phyloP scores from a whole-genome alignment of 495 filamentous ascomycete species.

The Trichoderma gamsii region DNA sequence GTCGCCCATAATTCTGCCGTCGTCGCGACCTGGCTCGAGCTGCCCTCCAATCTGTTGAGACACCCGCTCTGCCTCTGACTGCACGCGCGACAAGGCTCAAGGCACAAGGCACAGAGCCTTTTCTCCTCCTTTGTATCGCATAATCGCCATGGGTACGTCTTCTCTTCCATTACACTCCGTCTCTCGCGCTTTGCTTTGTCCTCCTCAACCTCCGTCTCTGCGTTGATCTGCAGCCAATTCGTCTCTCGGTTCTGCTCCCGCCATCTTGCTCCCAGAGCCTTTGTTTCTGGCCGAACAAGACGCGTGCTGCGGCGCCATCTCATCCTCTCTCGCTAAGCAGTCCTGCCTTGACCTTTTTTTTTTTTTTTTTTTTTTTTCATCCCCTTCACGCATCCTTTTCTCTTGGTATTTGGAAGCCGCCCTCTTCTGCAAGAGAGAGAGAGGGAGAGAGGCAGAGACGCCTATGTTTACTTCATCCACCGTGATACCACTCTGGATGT shows the following conservation, averaged over 20 bases:
- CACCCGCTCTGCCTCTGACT: constrained; percentile 5
- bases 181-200: constrained; percentile 7
- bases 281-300: constrained; percentile 15
- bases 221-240: constrained; percentile 13
- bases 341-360: background rate
- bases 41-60: constrained; percentile 14
- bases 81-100: constrained; percentile 14
- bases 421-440: background rate
- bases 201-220: background rate
- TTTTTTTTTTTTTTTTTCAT: background rate
- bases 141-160: constrained; percentile 43
- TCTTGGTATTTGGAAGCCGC: background rate
- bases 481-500: constrained; percentile 18
- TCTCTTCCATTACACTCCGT: constrained; percentile 20
- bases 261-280: constrained; percentile 15
- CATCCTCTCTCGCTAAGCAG: background rate
- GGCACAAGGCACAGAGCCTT: constrained; percentile 9
- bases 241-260: constrained; percentile 9
- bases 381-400: background rate
- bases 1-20: constrained; percentile 15
- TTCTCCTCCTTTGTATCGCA: constrained; percentile 19
- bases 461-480: constrained; percentile 9
- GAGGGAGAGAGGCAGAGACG: background rate
- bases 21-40: constrained; percentile 14
- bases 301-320: constrained; percentile 4